Evolutionary conservation across 2,329 filamentous ascomycete species (phyloP).

Genomic region (Xylaria sp.): DNA sequence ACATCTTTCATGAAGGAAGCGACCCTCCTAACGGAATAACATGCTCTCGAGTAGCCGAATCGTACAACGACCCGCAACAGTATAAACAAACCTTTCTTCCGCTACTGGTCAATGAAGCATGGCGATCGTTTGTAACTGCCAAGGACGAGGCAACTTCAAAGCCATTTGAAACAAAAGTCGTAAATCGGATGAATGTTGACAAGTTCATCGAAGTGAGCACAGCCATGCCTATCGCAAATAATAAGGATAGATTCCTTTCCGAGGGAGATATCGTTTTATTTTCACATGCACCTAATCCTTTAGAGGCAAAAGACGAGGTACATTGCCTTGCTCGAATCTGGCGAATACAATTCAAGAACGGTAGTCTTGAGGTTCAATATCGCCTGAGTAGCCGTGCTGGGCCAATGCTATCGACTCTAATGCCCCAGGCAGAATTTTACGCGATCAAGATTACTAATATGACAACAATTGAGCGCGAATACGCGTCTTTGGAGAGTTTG

Average conservation of each 20-base stretch:
- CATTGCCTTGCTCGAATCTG: conserved; percentile 90
- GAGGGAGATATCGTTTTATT: conserved; percentile 92
- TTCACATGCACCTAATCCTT: conserved; percentile 77
- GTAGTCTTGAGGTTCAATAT: conserved; percentile 84
- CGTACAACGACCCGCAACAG: conserved; percentile 77
- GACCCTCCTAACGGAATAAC: conserved; percentile 81
- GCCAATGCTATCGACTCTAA: conserved; percentile 70
- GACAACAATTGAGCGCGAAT: conserved; percentile 94
- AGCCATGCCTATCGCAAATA: conserved; percentile 75
- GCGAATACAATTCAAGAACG: conserved; percentile 82
- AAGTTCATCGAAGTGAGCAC: conserved; percentile 92
- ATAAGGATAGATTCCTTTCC: conserved; percentile 75
- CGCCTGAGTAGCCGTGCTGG: conserved; percentile 77
- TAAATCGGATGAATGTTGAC: conserved; percentile 89
- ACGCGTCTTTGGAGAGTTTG: conserved; percentile 87
- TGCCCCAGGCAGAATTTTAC: conserved; percentile 74
- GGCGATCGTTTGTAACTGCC: conserved; percentile 90
- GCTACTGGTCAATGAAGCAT: conserved; percentile 89
- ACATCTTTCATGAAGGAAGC: conserved; percentile 90
- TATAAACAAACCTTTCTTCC: conserved; percentile 94
- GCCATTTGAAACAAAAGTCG: conserved; percentile 86
- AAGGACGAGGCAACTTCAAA: conserved; percentile 86
- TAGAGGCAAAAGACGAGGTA: conserved; percentile 70
- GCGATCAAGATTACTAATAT: conserved; percentile 90
- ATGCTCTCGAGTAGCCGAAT: conserved; percentile 80